Conservation (phyloP, 2,329 filamentous ascomycete genomes). For the Calonectria multiphialidica region DNA sequence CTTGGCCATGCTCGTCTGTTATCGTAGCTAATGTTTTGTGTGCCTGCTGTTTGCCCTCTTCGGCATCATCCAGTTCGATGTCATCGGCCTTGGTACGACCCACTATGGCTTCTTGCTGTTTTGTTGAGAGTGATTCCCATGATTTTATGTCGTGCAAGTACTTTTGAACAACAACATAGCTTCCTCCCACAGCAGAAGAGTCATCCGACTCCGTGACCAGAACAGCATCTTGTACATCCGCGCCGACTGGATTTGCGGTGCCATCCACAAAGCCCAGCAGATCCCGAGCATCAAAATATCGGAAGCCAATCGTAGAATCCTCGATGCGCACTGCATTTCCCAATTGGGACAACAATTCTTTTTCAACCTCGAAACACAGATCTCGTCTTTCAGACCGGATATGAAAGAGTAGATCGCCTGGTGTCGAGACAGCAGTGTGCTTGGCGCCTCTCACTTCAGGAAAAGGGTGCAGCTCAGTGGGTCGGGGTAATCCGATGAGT, state of each 20-base stretch:
- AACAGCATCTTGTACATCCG: conserved; percentile 55
- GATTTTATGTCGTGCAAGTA: conserved; percentile 64
- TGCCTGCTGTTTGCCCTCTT: conserved; percentile 57
- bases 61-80: conserved; percentile 65
- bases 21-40: conserved; percentile 69
- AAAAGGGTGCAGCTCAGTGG: conserved; percentile 65
- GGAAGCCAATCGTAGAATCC: conserved; percentile 68
- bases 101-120: conserved; percentile 67
- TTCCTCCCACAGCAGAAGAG: conserved; percentile 57
- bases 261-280: conserved; percentile 72
- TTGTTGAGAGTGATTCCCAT: conserved; percentile 60
- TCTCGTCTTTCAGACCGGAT: conserved; percentile 69
- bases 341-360: conserved; percentile 63
- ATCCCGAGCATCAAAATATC: conserved; percentile 70
- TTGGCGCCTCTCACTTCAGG: conserved; percentile 57
- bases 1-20: conserved; percentile 61
- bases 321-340: conserved; percentile 60
- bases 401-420: conserved; percentile 69
- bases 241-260: conserved; percentile 68
- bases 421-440: conserved; percentile 66
- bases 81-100: conserved; percentile 70
- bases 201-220: conserved; percentile 58
- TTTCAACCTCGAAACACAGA: conserved; percentile 69
- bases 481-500: conserved; percentile 57
- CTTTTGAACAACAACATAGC: conserved; percentile 71